These are phyloP conservation scores for Fulvia fulva DNA, from an alignment of 2,329 filamentous ascomycete species.

Conservation along the genomic window DNA sequence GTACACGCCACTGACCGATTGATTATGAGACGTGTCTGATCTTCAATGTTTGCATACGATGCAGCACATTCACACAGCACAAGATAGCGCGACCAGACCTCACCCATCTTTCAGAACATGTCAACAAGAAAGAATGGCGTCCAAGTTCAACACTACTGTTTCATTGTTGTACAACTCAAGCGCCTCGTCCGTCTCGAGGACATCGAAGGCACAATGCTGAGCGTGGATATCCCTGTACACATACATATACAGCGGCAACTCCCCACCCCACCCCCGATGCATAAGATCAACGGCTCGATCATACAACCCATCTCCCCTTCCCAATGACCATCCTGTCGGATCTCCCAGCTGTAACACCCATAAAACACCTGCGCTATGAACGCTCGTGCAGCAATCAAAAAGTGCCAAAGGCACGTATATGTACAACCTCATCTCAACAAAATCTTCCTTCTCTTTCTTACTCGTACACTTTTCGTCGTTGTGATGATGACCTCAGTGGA, in stretches of 20 bases:
- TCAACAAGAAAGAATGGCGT: background rate
- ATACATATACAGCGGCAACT: background rate
- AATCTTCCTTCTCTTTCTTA: background rate
- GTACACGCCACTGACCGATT: too few relatives aligned
- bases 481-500: slow-evolving; percentile 37
- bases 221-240: background rate
- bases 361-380: background rate
- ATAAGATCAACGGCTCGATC: background rate
- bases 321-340: background rate
- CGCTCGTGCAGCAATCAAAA: background rate
- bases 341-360: background rate
- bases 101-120: background rate
- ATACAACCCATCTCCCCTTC: background rate
- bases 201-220: background rate
- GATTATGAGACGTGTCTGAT: too few relatives aligned
- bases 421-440: background rate
- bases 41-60: background rate
- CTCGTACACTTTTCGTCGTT: background rate
- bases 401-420: background rate
- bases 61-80: background rate
- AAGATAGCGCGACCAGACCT: too few relatives aligned
- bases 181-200: background rate
- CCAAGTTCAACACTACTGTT: background rate
- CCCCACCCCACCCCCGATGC: background rate
- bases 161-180: background rate